Percentiles rank a stretch among this genome's conserved stretches.
Evolutionary conservation across 441 rosid species (phyloP).

Genomic region (Croton setiger): DNA sequence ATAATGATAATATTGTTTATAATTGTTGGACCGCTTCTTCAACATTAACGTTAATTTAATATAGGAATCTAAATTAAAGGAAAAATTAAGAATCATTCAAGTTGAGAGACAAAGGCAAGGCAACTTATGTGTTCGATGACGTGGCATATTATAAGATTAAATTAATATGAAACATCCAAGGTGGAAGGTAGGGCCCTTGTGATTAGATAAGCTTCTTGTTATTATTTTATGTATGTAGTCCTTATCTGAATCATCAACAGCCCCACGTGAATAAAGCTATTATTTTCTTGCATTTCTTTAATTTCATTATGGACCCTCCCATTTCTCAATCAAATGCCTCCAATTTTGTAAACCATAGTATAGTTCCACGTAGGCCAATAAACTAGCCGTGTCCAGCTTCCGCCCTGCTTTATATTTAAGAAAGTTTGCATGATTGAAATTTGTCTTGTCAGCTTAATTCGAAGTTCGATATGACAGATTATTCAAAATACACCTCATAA

Average conservation of each 20-base stretch:
- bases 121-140: too few relatives aligned
- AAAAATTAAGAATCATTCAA: conserved; percentile 13
- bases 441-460: too few relatives aligned
- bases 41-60: neutral
- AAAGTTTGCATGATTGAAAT: too few relatives aligned
- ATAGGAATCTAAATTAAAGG: neutral
- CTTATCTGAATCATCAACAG: conserved; percentile 17
- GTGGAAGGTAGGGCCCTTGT: conserved; percentile 15
- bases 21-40: neutral
- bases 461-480: too few relatives aligned
- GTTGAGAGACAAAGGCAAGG: neutral
- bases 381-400: too few relatives aligned
- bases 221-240: neutral
- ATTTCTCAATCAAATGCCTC: neutral
- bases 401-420: too few relatives aligned
- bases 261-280: conserved; percentile 25
- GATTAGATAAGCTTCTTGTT: neutral
- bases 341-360: too few relatives aligned
- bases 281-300: neutral
- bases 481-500: too few relatives aligned
- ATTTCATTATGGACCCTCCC: neutral
- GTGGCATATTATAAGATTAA: too few relatives aligned
- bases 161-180: neutral
- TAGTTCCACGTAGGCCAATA: too few relatives aligned
- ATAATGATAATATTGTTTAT: neutral